Percentiles rank a stretch among this genome's conserved stretches.
Evolutionary conservation across 345 rosid species (phyloP).

Genomic region (Rhodamnia argentea): DNA sequence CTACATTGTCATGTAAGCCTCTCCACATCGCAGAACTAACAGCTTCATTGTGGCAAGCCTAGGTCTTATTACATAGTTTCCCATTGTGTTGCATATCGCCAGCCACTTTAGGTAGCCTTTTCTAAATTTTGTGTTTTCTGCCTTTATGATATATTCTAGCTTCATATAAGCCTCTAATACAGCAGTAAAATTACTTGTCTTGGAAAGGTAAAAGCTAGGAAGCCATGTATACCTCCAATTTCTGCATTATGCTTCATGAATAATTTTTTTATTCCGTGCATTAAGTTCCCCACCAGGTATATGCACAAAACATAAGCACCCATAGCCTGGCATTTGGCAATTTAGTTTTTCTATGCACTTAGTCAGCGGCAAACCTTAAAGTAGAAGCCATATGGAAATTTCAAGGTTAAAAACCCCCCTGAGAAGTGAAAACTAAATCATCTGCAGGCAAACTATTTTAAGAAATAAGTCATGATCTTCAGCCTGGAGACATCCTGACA

Average conservation of each 20-base stretch:
- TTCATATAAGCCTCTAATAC: neutral
- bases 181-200: neutral
- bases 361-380: neutral
- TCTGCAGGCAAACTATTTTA: neutral
- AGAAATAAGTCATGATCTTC: neutral
- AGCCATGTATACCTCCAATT: neutral
- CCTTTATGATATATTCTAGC: neutral
- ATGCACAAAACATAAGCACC: neutral
- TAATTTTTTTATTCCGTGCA: neutral
- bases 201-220: neutral
- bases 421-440: neutral
- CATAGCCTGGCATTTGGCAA: neutral
- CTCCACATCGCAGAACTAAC: neutral
- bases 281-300: neutral
- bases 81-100: neutral
- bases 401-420: neutral
- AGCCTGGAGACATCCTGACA: neutral
- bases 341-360: neutral
- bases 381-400: neutral
- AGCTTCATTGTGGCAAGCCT: neutral
- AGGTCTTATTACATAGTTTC: neutral
- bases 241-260: neutral
- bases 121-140: neutral
- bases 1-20: neutral
- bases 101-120: neutral